Percentiles rank a stretch among this genome's conserved stretches.
phyloP scores from a whole-genome alignment of 176 grass and related monocot genomes.

The Carex kokanica region DNA sequence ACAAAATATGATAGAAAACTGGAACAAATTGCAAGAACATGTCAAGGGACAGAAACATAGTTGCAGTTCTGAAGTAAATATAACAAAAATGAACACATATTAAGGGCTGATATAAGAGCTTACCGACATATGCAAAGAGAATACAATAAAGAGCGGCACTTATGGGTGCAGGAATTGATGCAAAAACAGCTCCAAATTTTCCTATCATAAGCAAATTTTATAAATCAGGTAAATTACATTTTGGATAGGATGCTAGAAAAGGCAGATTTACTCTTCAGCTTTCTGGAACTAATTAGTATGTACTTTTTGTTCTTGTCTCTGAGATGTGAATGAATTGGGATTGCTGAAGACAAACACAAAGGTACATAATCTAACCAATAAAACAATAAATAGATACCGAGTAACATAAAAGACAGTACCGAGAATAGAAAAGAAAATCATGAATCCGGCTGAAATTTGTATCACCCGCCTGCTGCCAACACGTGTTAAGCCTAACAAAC shows the following conservation, averaged over 20 bases:
- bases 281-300: not conserved
- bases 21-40: not conserved
- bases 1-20: not conserved
- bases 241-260: not conserved
- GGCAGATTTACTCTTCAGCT: not conserved
- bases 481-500: constrained; percentile 70
- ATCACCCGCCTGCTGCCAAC: constrained; percentile 78
- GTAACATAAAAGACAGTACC: constrained; percentile 40
- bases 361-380: constrained; percentile 48
- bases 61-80: not conserved
- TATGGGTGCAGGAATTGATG: constrained; percentile 42
- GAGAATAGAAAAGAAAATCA: constrained; percentile 94
- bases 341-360: constrained; percentile 9
- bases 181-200: constrained; percentile 58
- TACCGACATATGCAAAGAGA: constrained; percentile 58
- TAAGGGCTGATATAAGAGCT: not conserved
- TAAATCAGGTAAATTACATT: not conserved
- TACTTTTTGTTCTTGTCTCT: constrained; percentile 26
- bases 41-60: not conserved
- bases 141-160: constrained; percentile 39
- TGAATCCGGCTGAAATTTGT: constrained; percentile 91
- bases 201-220: constrained; percentile 21
- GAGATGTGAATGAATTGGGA: not conserved
- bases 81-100: not conserved
- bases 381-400: constrained; percentile 35